A percentile compares a stretch with the other conserved stretches of the same genome.
Conservation (phyloP, 352 stramenopile genomes). For the Phytophthora pisi region DNA sequence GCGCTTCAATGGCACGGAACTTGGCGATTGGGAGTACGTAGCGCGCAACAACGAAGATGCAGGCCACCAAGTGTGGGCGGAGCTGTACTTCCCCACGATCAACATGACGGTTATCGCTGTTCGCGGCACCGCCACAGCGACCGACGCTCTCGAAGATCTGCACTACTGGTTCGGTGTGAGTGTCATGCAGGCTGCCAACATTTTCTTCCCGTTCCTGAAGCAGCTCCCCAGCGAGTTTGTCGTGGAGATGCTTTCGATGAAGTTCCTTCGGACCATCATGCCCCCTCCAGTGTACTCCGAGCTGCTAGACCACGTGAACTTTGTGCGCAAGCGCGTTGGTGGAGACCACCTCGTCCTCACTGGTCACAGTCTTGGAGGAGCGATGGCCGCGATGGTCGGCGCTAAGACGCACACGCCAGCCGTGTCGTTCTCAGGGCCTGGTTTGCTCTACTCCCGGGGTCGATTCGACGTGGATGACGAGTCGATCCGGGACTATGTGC, state of each 20-base stretch:
- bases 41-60: constrained; percentile 65
- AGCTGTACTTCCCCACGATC: constrained; percentile 82
- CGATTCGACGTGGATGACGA: constrained; percentile 75
- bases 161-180: constrained; percentile 89
- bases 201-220: constrained; percentile 88
- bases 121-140: constrained; percentile 80
- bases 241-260: constrained; percentile 85
- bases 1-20: constrained; percentile 80
- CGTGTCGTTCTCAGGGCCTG: constrained; percentile 83
- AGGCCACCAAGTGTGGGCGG: constrained; percentile 83
- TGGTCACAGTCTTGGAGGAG: constrained; percentile 82
- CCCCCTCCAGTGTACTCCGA: constrained; percentile 80
- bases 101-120: constrained; percentile 89
- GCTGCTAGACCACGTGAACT: constrained; percentile 65
- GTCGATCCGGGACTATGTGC: constrained; percentile 84
- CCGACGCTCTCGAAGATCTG: constrained; percentile 85
- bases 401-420: constrained; percentile 81
- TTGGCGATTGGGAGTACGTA: constrained; percentile 80
- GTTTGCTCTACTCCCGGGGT: constrained; percentile 79
- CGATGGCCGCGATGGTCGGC: constrained; percentile 87
- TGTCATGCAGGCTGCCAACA: constrained; percentile 87
- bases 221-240: constrained; percentile 80
- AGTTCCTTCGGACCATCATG: constrained; percentile 70
- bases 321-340: constrained; percentile 68
- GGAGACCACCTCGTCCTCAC: constrained; percentile 77